Conservation (phyloP, 2,329 filamentous ascomycete species). For the Penicillium fuscoglaucum region DNA sequence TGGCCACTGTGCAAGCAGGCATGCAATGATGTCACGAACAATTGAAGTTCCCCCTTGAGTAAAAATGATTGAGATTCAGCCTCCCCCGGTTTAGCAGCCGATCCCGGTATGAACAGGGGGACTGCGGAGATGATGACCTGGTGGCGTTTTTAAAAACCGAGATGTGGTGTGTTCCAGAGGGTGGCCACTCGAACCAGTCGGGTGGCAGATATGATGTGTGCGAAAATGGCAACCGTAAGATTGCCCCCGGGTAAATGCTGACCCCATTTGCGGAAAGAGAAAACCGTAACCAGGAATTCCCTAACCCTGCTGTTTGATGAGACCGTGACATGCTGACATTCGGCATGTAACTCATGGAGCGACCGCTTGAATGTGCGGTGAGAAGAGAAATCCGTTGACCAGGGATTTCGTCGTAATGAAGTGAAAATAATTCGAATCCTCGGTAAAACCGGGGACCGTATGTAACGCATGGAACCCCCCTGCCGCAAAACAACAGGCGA, state of each 20-base stretch:
- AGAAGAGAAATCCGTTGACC: conserved; percentile 1
- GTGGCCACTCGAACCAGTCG: conserved; percentile 25
- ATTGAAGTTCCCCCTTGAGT: conserved; percentile 17
- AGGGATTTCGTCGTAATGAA: conserved; percentile 6
- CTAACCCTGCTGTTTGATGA: conserved; percentile 2
- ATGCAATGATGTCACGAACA: conserved; percentile 35
- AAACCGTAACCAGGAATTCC: background rate
- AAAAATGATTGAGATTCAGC: conserved; percentile 17
- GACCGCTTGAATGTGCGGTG: conserved; percentile 3
- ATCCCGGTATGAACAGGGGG: conserved; percentile 11
- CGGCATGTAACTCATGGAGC: background rate
- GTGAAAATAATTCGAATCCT: conserved; percentile 7
- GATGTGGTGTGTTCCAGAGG: conserved; percentile 1
- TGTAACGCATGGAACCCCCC: conserved; percentile 1
- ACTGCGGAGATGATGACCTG: conserved; percentile 14
- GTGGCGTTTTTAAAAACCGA: conserved; percentile 12
- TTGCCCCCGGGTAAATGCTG: conserved; percentile 3
- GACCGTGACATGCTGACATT: conserved; percentile 5
- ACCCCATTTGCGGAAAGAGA: background rate
- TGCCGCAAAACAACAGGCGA: conserved; percentile 1
- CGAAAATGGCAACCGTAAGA: conserved; percentile 17
- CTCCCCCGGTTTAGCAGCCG: conserved; percentile 11
- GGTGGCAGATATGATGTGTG: conserved; percentile 16
- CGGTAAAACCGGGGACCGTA: conserved; percentile 5
- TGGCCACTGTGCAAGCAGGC: conserved; percentile 26